phyloP scores from a whole-genome alignment of 306 rosid genomes.

The Medicago lupulina region DNA sequence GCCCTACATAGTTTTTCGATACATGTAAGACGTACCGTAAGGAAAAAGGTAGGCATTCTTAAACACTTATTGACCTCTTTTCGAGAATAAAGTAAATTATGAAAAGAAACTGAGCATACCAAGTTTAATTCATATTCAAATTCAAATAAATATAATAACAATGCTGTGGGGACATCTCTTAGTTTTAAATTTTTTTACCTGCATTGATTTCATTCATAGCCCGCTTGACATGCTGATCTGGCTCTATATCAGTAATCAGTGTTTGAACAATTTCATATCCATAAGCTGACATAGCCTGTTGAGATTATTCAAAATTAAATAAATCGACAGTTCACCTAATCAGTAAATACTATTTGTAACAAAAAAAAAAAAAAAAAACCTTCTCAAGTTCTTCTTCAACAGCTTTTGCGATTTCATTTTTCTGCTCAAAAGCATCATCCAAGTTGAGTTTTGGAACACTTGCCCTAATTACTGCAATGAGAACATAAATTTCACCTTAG shows the following conservation, averaged over 20 bases:
- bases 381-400: slow-evolving; percentile 93
- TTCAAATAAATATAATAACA: background rate
- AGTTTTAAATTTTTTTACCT: slow-evolving; percentile 49
- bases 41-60: too few relatives aligned
- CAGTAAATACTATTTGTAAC: slow-evolving; percentile 4
- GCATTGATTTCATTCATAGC: slow-evolving; percentile 99
- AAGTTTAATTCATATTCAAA: background rate
- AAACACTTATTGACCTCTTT: too few relatives aligned
- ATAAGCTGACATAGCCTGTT: slow-evolving; percentile 95
- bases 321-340: slow-evolving; percentile 25
- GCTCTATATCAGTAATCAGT: slow-evolving; percentile 86
- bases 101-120: slow-evolving; percentile 10
- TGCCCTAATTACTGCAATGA: slow-evolving; percentile 78
- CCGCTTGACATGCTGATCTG: slow-evolving; percentile 83
- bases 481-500: slow-evolving; percentile 34
- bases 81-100: background rate
- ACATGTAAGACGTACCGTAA: background rate
- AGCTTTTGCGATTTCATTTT: slow-evolving; percentile 88
- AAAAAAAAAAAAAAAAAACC: slow-evolving; percentile 48
- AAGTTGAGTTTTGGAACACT: slow-evolving; percentile 87
- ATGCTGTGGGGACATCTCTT: background rate
- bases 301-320: slow-evolving; percentile 32
- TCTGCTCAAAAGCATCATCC: slow-evolving; percentile 97
- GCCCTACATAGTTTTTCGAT: slow-evolving; percentile 6
- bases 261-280: slow-evolving; percentile 94